Evolutionary conservation across 2,329 filamentous ascomycete species (phyloP).

Genomic region (Diaporthe ilicicola): DNA sequence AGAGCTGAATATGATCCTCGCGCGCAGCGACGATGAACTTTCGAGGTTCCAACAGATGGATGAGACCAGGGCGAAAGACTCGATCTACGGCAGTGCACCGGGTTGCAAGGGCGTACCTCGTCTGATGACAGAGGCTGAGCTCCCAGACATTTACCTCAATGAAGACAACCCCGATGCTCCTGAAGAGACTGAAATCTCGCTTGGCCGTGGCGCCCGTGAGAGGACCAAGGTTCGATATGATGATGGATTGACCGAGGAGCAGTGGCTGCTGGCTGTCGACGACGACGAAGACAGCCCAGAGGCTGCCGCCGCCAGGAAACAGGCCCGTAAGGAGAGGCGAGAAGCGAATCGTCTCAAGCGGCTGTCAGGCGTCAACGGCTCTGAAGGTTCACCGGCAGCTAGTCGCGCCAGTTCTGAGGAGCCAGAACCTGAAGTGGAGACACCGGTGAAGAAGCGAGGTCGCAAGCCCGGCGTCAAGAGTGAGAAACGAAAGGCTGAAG

Average conservation of each 20-base stretch:
- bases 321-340: conserved; percentile 83
- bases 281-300: conserved; percentile 95
- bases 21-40: conserved; percentile 85
- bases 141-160: conserved; percentile 92
- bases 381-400: conserved; percentile 77
- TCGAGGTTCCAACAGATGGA: conserved; percentile 83
- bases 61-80: conserved; percentile 71
- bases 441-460: conserved; percentile 81
- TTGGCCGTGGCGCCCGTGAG: conserved; percentile 92
- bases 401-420: conserved; percentile 88
- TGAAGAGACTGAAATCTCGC: conserved; percentile 76
- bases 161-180: conserved; percentile 83
- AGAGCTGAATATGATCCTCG: conserved; percentile 93
- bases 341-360: conserved; percentile 78
- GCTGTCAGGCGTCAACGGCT: conserved; percentile 40
- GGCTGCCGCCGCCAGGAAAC: conserved; percentile 89
- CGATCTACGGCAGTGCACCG: conserved; percentile 73
- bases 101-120: conserved; percentile 74
- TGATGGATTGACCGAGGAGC: conserved; percentile 96
- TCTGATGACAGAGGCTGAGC: conserved; percentile 85
- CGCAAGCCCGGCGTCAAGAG: conserved; percentile 78
- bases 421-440: conserved; percentile 49
- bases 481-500: conserved; percentile 89
- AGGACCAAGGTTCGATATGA: conserved; percentile 95
- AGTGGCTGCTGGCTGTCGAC: conserved; percentile 98